Conservation (phyloP, 495 filamentous ascomycete genomes). For the Neohortaea acidophila region DNA sequence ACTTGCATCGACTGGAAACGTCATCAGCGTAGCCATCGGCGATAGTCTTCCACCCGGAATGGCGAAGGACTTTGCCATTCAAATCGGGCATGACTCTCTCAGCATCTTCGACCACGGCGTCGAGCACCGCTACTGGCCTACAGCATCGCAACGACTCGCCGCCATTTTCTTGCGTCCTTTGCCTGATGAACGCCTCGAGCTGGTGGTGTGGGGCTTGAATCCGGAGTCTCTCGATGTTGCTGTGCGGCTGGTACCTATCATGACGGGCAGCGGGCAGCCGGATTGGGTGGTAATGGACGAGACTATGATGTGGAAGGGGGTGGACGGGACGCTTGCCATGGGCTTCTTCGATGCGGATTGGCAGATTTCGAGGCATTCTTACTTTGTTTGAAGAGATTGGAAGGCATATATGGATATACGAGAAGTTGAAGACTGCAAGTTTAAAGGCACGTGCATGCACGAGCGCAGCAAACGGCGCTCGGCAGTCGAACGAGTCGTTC, state of each 20-base stretch:
- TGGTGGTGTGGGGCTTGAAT: conserved; percentile 42
- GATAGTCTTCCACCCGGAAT: conserved; percentile 8
- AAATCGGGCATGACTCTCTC: too few species aligned
- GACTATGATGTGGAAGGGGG: conserved; percentile 35
- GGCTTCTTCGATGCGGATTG: conserved; percentile 42
- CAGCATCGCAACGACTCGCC: conserved; percentile 29
- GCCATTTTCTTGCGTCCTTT: conserved; percentile 37
- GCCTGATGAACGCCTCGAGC: conserved; percentile 32
- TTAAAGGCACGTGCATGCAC: too few species aligned
- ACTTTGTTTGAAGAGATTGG: too few species aligned
- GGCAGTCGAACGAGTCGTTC: too few species aligned
- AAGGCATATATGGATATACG: too few species aligned
- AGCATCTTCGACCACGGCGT: too few species aligned
- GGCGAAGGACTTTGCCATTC: too few species aligned
- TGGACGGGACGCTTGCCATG: conserved; percentile 37
- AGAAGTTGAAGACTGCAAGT: too few species aligned
- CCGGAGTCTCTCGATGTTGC: conserved; percentile 33
- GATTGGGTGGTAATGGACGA: conserved; percentile 37
- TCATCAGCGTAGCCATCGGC: conserved; percentile 23
- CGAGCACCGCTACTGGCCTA: too few species aligned
- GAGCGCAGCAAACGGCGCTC: too few species aligned
- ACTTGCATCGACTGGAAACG: conserved; percentile 13
- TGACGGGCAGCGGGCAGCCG: conserved; percentile 45
- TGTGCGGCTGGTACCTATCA: conserved; percentile 39
- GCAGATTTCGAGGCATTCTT: conserved; percentile 34